Conservation (phyloP, 495 filamentous ascomycete species). For the Xylaria nigripes region DNA sequence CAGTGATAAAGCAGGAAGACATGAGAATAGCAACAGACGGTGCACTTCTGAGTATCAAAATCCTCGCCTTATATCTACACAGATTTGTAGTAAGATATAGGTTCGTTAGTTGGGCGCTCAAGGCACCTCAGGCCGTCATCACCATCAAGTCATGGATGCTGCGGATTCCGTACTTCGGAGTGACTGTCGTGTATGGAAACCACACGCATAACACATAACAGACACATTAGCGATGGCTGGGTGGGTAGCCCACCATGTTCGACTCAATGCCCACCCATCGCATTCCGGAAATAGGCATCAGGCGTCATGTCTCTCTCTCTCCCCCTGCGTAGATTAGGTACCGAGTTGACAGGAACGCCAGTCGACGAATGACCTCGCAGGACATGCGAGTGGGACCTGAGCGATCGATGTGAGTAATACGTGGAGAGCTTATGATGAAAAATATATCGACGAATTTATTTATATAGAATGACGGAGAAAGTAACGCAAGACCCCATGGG, state of each 20-base stretch:
- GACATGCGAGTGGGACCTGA: background rate
- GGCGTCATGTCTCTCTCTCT: background rate
- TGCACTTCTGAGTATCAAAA: background rate
- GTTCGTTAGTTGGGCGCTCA: too few relatives aligned
- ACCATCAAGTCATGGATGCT: too few relatives aligned
- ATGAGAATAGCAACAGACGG: background rate
- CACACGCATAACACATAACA: background rate
- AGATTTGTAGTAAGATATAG: too few relatives aligned
- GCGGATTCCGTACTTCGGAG: background rate
- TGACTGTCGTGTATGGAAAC: background rate
- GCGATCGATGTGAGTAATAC: too few relatives aligned
- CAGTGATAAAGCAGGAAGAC: background rate
- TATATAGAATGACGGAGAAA: too few relatives aligned
- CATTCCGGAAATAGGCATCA: background rate
- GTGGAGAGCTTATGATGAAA: too few relatives aligned
- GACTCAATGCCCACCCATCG: background rate
- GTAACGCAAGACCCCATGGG: too few relatives aligned
- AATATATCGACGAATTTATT: too few relatives aligned
- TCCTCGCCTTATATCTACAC: too few relatives aligned
- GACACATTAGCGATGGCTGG: background rate
- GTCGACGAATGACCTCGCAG: slow-evolving; percentile 1
- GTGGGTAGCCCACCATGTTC: background rate
- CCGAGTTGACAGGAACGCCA: background rate
- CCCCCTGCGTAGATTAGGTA: too few relatives aligned
- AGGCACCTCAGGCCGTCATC: too few relatives aligned